Base-by-base conservation (phyloP, 2,329 filamentous ascomycete genomes). In the Daldinia sp. region DNA sequence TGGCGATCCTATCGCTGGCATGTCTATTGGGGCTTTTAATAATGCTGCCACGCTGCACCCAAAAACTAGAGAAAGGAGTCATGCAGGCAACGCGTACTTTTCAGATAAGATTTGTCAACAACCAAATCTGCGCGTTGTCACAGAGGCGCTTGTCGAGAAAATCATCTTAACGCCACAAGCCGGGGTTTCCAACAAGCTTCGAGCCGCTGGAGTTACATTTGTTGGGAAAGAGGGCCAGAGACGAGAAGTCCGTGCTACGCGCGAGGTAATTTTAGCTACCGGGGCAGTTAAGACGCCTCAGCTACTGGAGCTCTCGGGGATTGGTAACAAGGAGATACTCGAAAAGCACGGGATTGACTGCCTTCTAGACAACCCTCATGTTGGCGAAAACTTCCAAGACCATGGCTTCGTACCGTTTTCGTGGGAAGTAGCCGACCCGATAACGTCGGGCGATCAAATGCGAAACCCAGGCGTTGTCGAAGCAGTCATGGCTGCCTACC, bases 231-330 rank as follows among this genome's bases (percentile, higher is more conserved):
- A 48, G 2, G 44, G 20, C 44, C 44, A 20, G 44, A 48, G 20
- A 48, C 44, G 13, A 18, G n/a, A 65, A 20, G 46, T 60, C n/a
- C 56, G 33, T 18, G 56, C 63, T 9, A 60, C 18, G 42, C 63
- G 63, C 3, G 63, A 69, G 30, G 67, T 69, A 6, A 63, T 69
- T 30, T 58, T 66, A 3, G 63, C 67, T 1, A 55, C 59, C 15
- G 67, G 63, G 4, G 63, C 63, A 13, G 10, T 60, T 13, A 62
- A 66, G 42, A 50, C 63, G 9, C 59, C 67, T 50, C 59, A 80
- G 28, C 67, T 83, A 0, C 74, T 83, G 0, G 78, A 82, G 66
- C 74, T 80, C 2, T 82, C 80, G 5, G 81, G 81, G 12, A 54
- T 73, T 10, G 72, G 72, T 13, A 51, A 39, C 2, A 59, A 57